Base-by-base conservation (phyloP, 2,329 filamentous ascomycete genomes). In the Alternaria dauci region DNA sequence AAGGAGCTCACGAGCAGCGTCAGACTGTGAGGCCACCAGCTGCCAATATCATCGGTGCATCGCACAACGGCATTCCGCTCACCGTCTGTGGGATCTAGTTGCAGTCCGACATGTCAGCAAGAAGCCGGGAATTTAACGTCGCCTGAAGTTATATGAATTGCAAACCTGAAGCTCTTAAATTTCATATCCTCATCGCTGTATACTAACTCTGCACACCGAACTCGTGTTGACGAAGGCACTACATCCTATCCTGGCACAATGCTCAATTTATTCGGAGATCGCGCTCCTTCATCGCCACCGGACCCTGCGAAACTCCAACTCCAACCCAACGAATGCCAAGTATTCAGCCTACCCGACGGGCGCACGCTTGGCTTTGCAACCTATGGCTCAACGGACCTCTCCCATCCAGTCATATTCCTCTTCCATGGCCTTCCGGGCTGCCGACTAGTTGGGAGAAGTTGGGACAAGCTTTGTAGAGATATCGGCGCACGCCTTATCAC, bases 401-500 rank as follows among this genome's bases (percentile, higher is more conserved):
- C 78, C 55, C 79, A 80, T 32, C 61, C 57, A 5, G 64, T 58
- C 34, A 63, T 83, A 14, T 72, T 83, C 54, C 80, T 75, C 62
- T 76, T 82, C 46, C 80, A 83, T 54, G 80, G 80, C 23, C 75
- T 76, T 36, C 79, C 80, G 8, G 76, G 74, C 39, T 82, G 76
- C 3, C 78, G 81, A 26, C 66, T 81, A 9, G 79, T 82, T 62
- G 74, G 64, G 8, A 71, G 68, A 8, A 60, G 67, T 25, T 68
- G 76, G 46, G 69, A 80, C 52, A 52, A 70, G 0, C 44, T 67
- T 3, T 76, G 74, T 16, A 61, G 65, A 9, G 69, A 72, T 1
- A 74, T 74, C 9, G 68, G 68, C 20, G 60, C 79, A 8, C 78
- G 78, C 12, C 63, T 83, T 43, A 78, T 83, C 47, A 67, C 72